A percentile compares a stretch with the other conserved stretches of the same genome.
Evolutionary conservation across 768 basidiomycete species (phyloP).

Genomic region (Podaxis mareebaensis): DNA sequence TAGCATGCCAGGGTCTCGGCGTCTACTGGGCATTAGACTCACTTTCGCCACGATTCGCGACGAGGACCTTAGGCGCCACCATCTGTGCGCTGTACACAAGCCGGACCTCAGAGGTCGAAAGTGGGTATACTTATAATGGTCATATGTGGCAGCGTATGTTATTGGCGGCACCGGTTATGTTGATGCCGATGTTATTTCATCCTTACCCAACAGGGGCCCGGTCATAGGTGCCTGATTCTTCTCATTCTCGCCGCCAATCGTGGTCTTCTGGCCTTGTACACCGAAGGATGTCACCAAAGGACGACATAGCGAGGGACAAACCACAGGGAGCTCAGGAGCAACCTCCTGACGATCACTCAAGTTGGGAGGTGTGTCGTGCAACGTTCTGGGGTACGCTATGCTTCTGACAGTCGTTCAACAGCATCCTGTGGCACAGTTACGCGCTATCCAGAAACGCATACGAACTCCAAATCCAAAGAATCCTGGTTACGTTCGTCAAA

Average conservation of each 20-base stretch:
- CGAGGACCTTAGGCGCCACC: constrained; percentile 63
- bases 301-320: neutral
- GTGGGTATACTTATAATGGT: neutral
- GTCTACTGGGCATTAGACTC: constrained; percentile 24
- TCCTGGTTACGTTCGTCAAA: constrained; percentile 41
- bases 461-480: constrained; percentile 34
- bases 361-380: constrained; percentile 31
- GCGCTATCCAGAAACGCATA: constrained; percentile 32
- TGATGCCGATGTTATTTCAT: constrained; percentile 17
- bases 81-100: neutral
- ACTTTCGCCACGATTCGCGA: constrained; percentile 77
- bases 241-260: neutral
- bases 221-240: neutral
- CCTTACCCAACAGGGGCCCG: neutral
- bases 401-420: constrained; percentile 11
- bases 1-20: constrained; percentile 23
- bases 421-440: constrained; percentile 32
- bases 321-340: neutral
- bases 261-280: neutral
- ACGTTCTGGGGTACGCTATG: neutral
- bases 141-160: neutral
- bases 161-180: constrained; percentile 16
- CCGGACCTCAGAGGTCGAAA: neutral
- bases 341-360: constrained; percentile 24
- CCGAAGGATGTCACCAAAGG: constrained; percentile 9